These are phyloP conservation scores for Phyllosticta citriasiana DNA, from an alignment of 2,329 filamentous ascomycete genomes.

Conservation along the genomic window DNA sequence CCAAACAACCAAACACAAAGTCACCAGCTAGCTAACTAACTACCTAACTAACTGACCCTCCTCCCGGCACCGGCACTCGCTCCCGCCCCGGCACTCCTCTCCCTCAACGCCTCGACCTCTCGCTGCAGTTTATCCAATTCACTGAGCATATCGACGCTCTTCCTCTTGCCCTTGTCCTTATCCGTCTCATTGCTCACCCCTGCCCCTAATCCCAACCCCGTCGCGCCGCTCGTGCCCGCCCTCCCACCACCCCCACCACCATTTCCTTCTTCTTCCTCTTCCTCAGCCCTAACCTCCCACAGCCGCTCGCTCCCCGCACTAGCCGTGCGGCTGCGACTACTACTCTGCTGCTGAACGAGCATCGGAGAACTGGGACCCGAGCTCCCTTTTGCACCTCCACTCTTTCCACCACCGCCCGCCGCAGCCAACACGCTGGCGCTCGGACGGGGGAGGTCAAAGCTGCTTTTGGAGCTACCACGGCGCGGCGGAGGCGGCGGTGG, in stretches of 20 bases:
- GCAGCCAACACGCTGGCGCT: not conserved
- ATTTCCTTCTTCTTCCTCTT: not conserved
- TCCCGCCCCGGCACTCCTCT: not conserved
- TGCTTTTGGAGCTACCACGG: constrained; percentile 7
- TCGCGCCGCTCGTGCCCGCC: not conserved
- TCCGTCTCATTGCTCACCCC: not conserved
- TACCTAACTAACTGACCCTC: not conserved
- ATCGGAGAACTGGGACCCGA: not conserved
- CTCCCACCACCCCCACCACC: not conserved
- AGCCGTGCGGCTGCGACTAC: not conserved
- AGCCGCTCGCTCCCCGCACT: constrained; percentile 4
- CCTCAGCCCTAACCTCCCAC: not conserved
- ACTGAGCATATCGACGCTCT: constrained; percentile 22
- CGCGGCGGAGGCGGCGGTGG: constrained; percentile 6
- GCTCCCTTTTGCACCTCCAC: too few species aligned
- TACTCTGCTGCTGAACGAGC: not conserved
- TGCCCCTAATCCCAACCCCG: not conserved
- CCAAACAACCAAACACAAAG: too few species aligned
- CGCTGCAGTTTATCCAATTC: constrained; percentile 31
- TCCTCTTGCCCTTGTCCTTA: not conserved
- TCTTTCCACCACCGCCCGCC: not conserved
- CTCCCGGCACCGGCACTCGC: not conserved
- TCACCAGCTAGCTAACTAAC: too few species aligned
- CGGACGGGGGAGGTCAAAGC: constrained; percentile 6
- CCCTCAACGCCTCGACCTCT: constrained; percentile 29